Conservation (phyloP, 1,284 basidiomycete genomes). For the Apiotrichum laibachii region DNA sequence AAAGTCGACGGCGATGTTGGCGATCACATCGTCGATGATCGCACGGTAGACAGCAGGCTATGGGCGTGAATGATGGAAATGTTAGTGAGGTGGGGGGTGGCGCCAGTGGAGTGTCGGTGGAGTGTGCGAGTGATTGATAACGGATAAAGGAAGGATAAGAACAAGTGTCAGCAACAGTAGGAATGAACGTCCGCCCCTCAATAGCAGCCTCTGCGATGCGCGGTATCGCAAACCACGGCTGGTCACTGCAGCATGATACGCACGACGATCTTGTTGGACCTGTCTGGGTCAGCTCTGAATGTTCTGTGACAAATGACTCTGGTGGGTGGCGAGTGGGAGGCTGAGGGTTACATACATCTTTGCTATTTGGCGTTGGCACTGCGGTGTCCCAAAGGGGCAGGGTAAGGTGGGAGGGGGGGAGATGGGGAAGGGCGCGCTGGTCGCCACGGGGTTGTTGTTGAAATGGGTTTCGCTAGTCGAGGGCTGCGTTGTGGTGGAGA, state of each 20-base stretch:
- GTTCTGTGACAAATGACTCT: no score
- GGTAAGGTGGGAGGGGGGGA: no score
- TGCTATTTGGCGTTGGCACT: no score
- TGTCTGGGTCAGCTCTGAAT: constrained; percentile 14
- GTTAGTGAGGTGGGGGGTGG: not conserved
- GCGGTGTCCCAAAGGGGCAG: no score
- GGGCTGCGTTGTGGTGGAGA: no score
- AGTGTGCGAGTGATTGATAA: not conserved
- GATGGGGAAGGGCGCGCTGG: no score
- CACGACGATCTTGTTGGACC: constrained; percentile 54
- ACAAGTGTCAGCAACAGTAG: not conserved
- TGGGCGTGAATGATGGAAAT: not conserved
- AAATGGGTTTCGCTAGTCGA: no score
- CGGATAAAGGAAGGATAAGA: not conserved
- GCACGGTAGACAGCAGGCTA: constrained; percentile 86
- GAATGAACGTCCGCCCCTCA: not conserved
- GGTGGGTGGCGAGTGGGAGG: no score
- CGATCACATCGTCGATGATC: constrained; percentile 96
- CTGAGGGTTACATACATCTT: no score
- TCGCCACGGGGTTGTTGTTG: no score
- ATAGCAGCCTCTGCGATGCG: not conserved
- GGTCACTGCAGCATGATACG: constrained; percentile 19
- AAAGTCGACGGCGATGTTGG: constrained; percentile 85
- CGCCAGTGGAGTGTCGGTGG: not conserved
- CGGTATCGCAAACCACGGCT: not conserved